Evolutionary conservation across 768 basidiomycete genomes (phyloP).

Genomic region (Nevesoporus exiguus): DNA sequence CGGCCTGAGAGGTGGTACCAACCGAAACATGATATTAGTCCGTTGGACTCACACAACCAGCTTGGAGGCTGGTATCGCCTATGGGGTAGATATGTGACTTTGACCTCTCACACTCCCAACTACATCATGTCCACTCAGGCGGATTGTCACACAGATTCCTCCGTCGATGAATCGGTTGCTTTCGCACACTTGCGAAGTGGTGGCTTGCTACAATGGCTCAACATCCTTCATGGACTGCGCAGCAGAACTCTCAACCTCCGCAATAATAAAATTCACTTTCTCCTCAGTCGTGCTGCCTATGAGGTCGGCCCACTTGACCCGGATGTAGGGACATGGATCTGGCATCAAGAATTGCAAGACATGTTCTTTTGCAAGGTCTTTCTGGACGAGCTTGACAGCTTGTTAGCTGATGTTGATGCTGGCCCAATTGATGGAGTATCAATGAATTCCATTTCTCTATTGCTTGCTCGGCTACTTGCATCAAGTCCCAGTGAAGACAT

Average conservation of each 20-base stretch:
- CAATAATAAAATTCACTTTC: neutral
- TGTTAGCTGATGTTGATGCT: neutral
- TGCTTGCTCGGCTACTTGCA: neutral
- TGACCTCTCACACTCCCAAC: neutral
- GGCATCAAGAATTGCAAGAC: neutral
- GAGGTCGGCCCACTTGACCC: neutral
- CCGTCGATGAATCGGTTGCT: neutral
- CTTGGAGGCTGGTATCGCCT: no score
- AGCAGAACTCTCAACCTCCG: neutral
- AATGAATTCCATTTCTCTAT: neutral
- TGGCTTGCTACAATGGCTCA: neutral
- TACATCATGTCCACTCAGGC: neutral
- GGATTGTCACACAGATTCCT: neutral
- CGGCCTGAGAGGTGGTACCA: no score
- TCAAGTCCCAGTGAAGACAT: neutral
- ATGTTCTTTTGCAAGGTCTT: neutral
- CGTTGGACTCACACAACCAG: no score
- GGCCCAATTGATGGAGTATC: neutral
- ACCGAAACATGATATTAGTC: no score
- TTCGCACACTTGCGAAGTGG: neutral
- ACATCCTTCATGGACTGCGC: neutral
- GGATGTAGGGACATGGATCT: neutral
- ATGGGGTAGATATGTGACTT: neutral
- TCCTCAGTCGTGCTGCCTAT: neutral
- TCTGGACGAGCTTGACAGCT: neutral